Base-by-base conservation (phyloP, 371 early-diverging fungal genomes). In the Quaeritorhiza haematococci region DNA sequence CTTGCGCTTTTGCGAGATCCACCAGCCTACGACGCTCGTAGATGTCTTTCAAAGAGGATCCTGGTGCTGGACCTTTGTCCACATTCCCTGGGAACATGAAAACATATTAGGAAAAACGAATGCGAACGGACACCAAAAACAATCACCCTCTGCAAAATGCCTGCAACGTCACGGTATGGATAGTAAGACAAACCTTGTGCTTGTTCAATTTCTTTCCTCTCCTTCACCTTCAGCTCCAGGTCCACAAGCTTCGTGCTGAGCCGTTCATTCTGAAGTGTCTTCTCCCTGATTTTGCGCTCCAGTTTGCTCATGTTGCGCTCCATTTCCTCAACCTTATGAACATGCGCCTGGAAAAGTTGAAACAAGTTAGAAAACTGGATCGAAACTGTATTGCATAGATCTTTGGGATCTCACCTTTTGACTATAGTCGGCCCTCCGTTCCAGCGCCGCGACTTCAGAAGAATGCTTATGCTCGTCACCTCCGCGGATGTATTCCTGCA, bases 401-500 rank as follows among this genome's bases (percentile, higher is more conserved):
- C 10, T 15, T 47, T 21, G 10, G 10, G 26, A 10, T 47, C 27
- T 49, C 49, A 68, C 72, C 72, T 69, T 70, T 58, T 63, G 63
- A 35, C 68, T 65, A 43, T 72, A 63, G 29, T 78, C 78, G 0
- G 73, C 67, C 1, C 71, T 53, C 64, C 67, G 66, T 48, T 78
- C 78, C 10, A 78, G 59, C 1, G 69, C 71, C 7, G 64, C 53
- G n/a, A 78, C 63, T 54, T 78, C 78, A 29, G 69, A 57, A 5
- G 67, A 30, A 51, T 78, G 78, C 62, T 73, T 73, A 44, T 63
- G 61, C 55, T 72, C 73, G 49, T 78, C 78, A 4, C 78, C 78
- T 21, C 71, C 57, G 8, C 80, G 61, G 33, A 82, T 64, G 51
- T 64, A 80, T 50, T 82, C 82, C 56, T 82, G 82, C 78, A 82